Evolutionary conservation across 83 land plant genomes (phyloP), one percentile per base, ranked within the genome.

Genomic region (Thuja plicata): DNA sequence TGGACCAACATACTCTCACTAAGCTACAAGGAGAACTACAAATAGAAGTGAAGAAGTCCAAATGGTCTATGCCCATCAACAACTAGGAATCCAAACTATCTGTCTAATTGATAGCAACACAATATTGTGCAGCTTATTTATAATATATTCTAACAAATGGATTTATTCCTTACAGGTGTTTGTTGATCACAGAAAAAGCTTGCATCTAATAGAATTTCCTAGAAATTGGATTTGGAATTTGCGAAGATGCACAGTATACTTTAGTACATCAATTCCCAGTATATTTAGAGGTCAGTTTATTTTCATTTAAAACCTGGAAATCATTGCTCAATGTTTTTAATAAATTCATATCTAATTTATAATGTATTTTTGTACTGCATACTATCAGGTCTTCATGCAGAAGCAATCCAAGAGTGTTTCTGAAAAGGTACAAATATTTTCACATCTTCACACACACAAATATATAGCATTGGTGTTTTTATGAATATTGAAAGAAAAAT

Each of bases 371-470:
- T 35, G 19, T 46, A 27, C 76, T 57, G 11, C 34, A 70, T 89
- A 30, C 5, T 32, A 34, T 17, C 27, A 92, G 93, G 92, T 89
- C 82, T 92, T 45, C 77, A 89, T 5, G 54, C 87, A 57, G 93
- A 93, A 30, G 94, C 88, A 89, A 91, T 92, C 55, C 91, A 91
- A 87, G 89, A 87, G 70, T 92, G 93, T 88, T 92, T 92, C 45
- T 89, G 89, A 92, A 52, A 87, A 88, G 93, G 94, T 93, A 78
- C 34, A n/a, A 83, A 83, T 27, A n/a, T 27, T 27, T 83, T 12
- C 54, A 10, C 1, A 5, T 27, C 16, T 81, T 81, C 32, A 24
- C 5, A 21, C 21, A 21, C 12, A 41, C 46, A 41, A 1, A 41
- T 3, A 41, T 41, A 10, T 45, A 37, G 54, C 40, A 45, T 40